Evolutionary conservation across 192 early-diverging fungal genomes (phyloP).

Genomic region (Coemansia sp.): DNA sequence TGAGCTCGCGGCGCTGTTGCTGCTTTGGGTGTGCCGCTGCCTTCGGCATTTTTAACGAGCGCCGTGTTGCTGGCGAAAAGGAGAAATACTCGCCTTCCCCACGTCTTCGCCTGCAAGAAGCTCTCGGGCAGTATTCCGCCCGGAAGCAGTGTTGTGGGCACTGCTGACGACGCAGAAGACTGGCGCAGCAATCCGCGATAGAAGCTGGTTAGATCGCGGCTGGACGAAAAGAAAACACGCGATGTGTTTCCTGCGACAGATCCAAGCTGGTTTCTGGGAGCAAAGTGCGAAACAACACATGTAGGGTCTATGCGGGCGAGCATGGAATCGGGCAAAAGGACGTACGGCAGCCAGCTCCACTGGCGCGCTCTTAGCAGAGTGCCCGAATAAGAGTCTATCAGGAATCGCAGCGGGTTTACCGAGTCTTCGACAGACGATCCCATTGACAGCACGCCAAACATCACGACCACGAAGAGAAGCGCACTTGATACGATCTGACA

Average conservation of each 20-base stretch:
- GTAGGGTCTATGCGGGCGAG: conserved; percentile 23
- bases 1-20: background rate
- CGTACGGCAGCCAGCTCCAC: conserved; percentile 34
- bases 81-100: conserved; percentile 43
- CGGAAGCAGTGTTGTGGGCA: conserved; percentile 13
- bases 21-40: background rate
- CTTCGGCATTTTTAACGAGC: background rate
- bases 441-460: conserved; percentile 48
- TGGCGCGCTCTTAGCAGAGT: conserved; percentile 37
- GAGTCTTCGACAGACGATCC: conserved; percentile 38
- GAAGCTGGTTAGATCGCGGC: conserved; percentile 45
- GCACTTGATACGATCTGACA: conserved; percentile 37
- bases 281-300: conserved; percentile 2
- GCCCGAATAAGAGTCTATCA: conserved; percentile 18
- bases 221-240: conserved; percentile 47
- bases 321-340: conserved; percentile 20
- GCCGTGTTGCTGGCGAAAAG: conserved; percentile 3
- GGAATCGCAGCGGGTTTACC: conserved; percentile 36
- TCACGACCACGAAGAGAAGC: conserved; percentile 44
- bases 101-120: conserved; percentile 27
- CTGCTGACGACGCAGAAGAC: conserved; percentile 5
- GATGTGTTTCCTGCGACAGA: conserved; percentile 31
- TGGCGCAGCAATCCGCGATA: conserved; percentile 41
- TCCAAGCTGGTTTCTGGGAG: background rate
- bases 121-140: conserved; percentile 34